Base-by-base conservation (phyloP, 2,329 filamentous ascomycete genomes). In the Aureobasidium sp. region DNA sequence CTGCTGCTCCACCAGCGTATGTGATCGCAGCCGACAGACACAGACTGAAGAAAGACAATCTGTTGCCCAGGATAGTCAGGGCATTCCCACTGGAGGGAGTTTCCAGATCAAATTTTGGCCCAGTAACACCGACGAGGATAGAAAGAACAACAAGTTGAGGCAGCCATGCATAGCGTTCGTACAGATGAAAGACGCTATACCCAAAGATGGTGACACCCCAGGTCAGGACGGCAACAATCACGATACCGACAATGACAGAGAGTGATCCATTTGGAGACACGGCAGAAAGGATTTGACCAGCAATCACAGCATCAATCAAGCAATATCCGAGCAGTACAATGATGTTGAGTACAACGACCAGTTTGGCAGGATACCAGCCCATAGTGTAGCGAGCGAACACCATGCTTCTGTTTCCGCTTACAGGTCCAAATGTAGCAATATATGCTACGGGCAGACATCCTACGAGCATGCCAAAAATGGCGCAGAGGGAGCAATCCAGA, bases 21-120 rank as follows among this genome's bases (percentile, higher is more conserved):
- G 81, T 83, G 50, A 85, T 77, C 6, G 80, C 79, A 1, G 79
- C 78, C 19, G 82, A 81, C 11, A 86, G 71, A 58, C 80, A 85
- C 41, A 88, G 71, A 10, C 80, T 84, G 66, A 89, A 85, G 67
- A 86, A 89, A 4, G 81, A 84, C 27, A 88, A 70, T 2, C 79
- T 71, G 56, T 79, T 79, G 19, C 79, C 82, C 12, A 71, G 68
- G 6, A 83, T 61, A 2, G 78, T 80, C 38, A 72, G 66, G 1
- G 41, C 7, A 40, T 79, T 71, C n/a, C 77, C 80, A 0, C 67
- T 64, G 1, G 77, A 81, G 2, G 71, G 66, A 1, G 75, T 73
- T 1, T 70, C 66, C 1, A 77, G 66, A 58, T 86, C 79, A 60
- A 84, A 86, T 14, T 78, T 72, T 2, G 75, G 73, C 0, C 79